Conservation (phyloP, 306 rosid genomes). For the Medicago ruthenica region DNA sequence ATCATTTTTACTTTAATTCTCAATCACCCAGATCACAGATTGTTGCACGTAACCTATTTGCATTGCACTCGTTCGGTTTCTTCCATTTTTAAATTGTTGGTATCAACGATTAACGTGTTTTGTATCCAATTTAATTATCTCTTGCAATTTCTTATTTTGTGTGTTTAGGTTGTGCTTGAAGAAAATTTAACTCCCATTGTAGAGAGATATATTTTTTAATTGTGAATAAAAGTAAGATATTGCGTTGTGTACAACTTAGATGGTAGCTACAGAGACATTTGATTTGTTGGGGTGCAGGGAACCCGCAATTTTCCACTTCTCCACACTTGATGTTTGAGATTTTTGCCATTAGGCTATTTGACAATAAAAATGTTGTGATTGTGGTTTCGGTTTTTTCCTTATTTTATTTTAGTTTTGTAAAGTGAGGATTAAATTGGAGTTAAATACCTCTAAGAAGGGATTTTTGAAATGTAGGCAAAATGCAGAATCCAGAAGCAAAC, state of each 20-base stretch:
- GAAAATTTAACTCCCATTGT: slow-evolving; percentile 3
- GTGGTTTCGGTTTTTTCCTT: background rate
- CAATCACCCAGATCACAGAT: slow-evolving; percentile 40
- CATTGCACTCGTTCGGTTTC: slow-evolving; percentile 1
- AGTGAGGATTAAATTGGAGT: slow-evolving; percentile 21
- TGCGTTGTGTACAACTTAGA: no score
- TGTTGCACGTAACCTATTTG: slow-evolving; percentile 24
- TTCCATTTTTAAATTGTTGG: slow-evolving; percentile 26
- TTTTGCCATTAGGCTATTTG: no score
- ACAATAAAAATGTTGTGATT: background rate
- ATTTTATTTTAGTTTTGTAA: background rate
- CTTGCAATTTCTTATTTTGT: background rate
- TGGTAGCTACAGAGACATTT: no score
- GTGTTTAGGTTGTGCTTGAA: background rate
- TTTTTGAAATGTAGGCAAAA: slow-evolving; percentile 59
- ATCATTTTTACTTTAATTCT: slow-evolving; percentile 30
- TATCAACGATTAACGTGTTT: slow-evolving; percentile 21
- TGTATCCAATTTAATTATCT: background rate
- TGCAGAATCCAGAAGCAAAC: slow-evolving; percentile 79
- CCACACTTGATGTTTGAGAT: no score
- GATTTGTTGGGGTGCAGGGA: no score
- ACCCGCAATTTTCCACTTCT: no score
- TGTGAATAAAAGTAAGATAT: no score
- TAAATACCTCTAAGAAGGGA: slow-evolving; percentile 36
- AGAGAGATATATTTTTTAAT: no score